These are phyloP conservation scores for Helenozyma baotianmanensis DNA, from an alignment of 805 yeast genomes.

Conservation along the genomic window DNA sequence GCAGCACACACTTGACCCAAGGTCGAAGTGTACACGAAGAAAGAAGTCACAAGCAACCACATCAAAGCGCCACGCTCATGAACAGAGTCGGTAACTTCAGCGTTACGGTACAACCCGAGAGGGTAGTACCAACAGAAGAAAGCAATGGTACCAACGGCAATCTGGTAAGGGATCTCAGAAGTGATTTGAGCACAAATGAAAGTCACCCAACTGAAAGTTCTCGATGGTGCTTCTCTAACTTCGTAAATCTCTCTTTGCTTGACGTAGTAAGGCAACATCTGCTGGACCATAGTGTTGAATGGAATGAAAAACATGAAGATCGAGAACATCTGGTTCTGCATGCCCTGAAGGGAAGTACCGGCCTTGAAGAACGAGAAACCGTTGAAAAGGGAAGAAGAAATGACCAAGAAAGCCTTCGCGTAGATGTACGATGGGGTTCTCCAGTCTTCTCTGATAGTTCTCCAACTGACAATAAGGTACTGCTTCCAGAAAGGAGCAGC, in stretches of 20 bases:
- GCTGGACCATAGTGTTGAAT: constrained; percentile 37
- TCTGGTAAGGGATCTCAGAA: constrained; percentile 47
- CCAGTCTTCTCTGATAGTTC: constrained; percentile 43
- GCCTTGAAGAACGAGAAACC: constrained; percentile 76
- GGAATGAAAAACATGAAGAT: constrained; percentile 43
- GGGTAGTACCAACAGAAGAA: constrained; percentile 65
- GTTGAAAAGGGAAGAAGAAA: constrained; percentile 52
- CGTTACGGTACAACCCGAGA: constrained; percentile 16
- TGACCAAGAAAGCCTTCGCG: constrained; percentile 56
- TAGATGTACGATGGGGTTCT: constrained; percentile 60
- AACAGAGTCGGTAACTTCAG: constrained; percentile 14
- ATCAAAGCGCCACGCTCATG: constrained; percentile 33
- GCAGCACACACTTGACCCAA: constrained; percentile 21
- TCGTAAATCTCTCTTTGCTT: constrained; percentile 43
- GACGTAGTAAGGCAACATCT: constrained; percentile 41
- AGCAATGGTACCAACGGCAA: constrained; percentile 52
- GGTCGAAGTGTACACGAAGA: constrained; percentile 18
- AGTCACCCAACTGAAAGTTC: constrained; percentile 41
- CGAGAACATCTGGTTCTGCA: constrained; percentile 64
- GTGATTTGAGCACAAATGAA: constrained; percentile 37
- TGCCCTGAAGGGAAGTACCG: constrained; percentile 48
- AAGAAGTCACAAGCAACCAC: constrained; percentile 25
- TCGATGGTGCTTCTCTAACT: constrained; percentile 42
- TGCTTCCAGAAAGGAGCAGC: constrained; percentile 15
- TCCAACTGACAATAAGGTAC: constrained; percentile 14